phyloP scores from a whole-genome alignment of 2,329 filamentous ascomycete genomes.

The Sarocladium strictum region DNA sequence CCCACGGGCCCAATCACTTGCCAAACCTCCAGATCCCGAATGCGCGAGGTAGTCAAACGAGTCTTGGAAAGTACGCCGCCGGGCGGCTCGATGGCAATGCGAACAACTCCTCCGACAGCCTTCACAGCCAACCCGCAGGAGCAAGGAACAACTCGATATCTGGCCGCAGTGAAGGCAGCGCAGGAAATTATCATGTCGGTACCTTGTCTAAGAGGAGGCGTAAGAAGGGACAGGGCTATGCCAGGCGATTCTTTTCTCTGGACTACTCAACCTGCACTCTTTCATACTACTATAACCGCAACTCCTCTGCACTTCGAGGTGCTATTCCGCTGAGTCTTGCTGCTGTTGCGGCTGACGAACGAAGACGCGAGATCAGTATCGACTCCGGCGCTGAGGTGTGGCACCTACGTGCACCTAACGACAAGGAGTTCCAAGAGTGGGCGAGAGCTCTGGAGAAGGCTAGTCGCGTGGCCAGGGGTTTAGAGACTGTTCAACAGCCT shows the following conservation, averaged over 20 bases:
- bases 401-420: constrained; percentile 81
- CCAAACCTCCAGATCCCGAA: constrained; percentile 46
- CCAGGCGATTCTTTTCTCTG: constrained; percentile 88
- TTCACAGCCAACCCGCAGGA: constrained; percentile 44
- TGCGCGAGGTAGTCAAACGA: constrained; percentile 39
- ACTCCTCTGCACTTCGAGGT: constrained; percentile 85
- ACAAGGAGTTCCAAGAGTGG: constrained; percentile 84
- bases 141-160: constrained; percentile 44
- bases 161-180: constrained; percentile 38
- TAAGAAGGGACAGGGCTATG: constrained; percentile 91
- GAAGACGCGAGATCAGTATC: constrained; percentile 85
- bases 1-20: constrained; percentile 67
- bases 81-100: constrained; percentile 37
- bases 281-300: constrained; percentile 93
- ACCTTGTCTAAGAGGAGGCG: constrained; percentile 82
- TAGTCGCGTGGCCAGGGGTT: constrained; percentile 56
- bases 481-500: constrained; percentile 31
- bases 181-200: constrained; percentile 68
- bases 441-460: constrained; percentile 78
- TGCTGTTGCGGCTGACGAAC: constrained; percentile 83
- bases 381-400: constrained; percentile 96
- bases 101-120: constrained; percentile 54
- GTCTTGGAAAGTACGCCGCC: constrained; percentile 42
- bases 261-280: constrained; percentile 92
- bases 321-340: constrained; percentile 89